These are phyloP conservation scores for Poa pratensis DNA, from an alignment of 176 grass and related monocot species.

Conservation along the genomic window DNA sequence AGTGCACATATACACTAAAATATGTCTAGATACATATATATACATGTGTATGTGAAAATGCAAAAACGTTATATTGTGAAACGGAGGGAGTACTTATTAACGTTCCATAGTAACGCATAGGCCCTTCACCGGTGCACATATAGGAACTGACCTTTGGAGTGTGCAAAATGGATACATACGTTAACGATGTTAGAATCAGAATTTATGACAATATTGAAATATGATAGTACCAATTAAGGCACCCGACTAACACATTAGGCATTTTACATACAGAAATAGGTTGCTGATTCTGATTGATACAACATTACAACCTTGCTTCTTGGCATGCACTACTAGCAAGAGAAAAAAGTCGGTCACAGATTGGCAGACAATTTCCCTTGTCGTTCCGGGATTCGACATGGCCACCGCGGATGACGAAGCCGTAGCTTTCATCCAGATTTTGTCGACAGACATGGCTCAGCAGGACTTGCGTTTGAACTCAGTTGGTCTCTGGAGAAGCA, in stretches of 20 bases:
- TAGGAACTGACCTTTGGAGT: neutral
- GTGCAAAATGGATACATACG: conserved; percentile 15
- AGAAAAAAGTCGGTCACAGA: conserved; percentile 41
- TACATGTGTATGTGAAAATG: no score
- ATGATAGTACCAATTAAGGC: conserved; percentile 27
- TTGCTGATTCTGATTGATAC: conserved; percentile 25
- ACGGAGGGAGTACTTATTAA: no score
- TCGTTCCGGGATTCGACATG: conserved; percentile 5
- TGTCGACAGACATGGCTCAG: conserved; percentile 31
- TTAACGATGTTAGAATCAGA: conserved; percentile 27
- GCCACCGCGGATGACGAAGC: neutral
- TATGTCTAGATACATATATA: no score
- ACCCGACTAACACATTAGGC: conserved; percentile 40
- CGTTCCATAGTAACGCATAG: neutral
- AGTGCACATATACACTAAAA: no score
- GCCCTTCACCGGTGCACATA: neutral
- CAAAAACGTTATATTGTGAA: no score
- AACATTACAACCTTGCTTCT: conserved; percentile 38
- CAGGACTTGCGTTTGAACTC: conserved; percentile 78
- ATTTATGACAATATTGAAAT: conserved; percentile 8
- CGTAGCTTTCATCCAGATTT: neutral
- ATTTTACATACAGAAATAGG: conserved; percentile 44
- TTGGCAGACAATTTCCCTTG: conserved; percentile 7
- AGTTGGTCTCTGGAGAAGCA: conserved; percentile 65
- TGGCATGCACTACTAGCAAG: conserved; percentile 25